Conservation (phyloP, 2,329 filamentous ascomycete genomes). For the Xylariaceae sp. region DNA sequence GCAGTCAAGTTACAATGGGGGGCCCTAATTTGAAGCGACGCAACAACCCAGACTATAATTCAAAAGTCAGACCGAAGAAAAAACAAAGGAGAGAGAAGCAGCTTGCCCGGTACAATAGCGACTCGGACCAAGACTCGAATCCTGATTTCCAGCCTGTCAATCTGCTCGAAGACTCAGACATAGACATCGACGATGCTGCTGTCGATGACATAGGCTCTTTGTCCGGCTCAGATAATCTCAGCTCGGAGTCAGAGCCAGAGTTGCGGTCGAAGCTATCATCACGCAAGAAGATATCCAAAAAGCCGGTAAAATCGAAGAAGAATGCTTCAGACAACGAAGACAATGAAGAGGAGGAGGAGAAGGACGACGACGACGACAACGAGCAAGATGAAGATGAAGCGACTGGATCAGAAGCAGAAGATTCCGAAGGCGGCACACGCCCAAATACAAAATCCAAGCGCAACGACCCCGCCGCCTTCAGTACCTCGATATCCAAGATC, state of each 20-base stretch:
- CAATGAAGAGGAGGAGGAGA: slow-evolving; percentile 15
- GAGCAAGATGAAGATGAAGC: slow-evolving; percentile 23
- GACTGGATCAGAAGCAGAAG: slow-evolving; percentile 1
- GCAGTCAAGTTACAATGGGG: slow-evolving; percentile 13
- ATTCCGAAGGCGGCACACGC: slow-evolving; percentile 15
- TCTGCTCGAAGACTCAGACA: slow-evolving; percentile 51
- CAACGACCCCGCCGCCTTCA: slow-evolving; percentile 88
- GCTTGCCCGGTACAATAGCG: slow-evolving; percentile 48
- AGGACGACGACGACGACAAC: slow-evolving; percentile 21
- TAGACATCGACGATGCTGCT: slow-evolving; percentile 49
- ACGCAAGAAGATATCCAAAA: slow-evolving; percentile 16
- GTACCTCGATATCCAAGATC: slow-evolving; percentile 90
- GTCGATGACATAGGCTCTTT: slow-evolving; percentile 44
- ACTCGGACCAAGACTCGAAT: slow-evolving; percentile 40
- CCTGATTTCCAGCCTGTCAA: slow-evolving; percentile 47
- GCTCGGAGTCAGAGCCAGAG: slow-evolving; percentile 33
- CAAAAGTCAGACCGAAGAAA: slow-evolving; percentile 26
- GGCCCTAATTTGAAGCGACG: slow-evolving; percentile 24
- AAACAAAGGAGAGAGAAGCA: slow-evolving; percentile 48
- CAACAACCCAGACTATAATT: slow-evolving; percentile 19
- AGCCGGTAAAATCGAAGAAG: slow-evolving; percentile 17
- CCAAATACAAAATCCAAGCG: slow-evolving; percentile 64
- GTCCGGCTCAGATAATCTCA: slow-evolving; percentile 23
- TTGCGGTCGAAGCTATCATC: slow-evolving; percentile 16
- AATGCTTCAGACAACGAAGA: slow-evolving; percentile 7